Conservation (phyloP, 371 early-diverging fungal genomes). For the Mortierella sp. region DNA sequence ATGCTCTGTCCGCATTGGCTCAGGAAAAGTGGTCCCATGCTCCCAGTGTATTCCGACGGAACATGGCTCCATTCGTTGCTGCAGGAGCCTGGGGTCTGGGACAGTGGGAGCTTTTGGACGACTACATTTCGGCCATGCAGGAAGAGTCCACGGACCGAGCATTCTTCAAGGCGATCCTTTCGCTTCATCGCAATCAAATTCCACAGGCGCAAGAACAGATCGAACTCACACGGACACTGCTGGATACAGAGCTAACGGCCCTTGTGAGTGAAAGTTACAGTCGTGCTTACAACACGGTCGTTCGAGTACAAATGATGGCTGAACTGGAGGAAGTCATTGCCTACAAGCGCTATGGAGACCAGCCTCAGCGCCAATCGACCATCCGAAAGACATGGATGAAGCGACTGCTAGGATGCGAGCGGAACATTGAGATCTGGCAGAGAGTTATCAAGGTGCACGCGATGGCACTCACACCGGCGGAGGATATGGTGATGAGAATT, state of each 20-base stretch:
- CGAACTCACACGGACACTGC: conserved; percentile 83
- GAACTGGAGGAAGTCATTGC: conserved; percentile 97
- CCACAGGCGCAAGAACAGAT: conserved; percentile 83
- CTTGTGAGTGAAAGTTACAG: conserved; percentile 96
- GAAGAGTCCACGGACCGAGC: conserved; percentile 77
- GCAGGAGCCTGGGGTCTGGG: conserved; percentile 96
- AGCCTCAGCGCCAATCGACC: conserved; percentile 81
- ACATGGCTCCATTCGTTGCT: conserved; percentile 90
- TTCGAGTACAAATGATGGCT: conserved; percentile 96
- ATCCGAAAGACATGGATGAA: conserved; percentile 94
- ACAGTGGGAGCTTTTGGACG: conserved; percentile 92
- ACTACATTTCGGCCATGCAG: conserved; percentile 87
- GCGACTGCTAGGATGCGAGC: conserved; percentile 89
- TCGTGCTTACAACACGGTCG: conserved; percentile 86
- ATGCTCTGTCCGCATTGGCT: conserved; percentile 80
- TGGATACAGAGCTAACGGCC: conserved; percentile 92
- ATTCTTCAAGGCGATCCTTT: conserved; percentile 89
- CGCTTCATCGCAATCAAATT: conserved; percentile 85
- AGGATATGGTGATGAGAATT: conserved; percentile 96
- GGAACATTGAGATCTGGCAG: conserved; percentile 97
- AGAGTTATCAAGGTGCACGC: conserved; percentile 90
- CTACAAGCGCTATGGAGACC: conserved; percentile 86
- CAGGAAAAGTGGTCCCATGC: conserved; percentile 87
- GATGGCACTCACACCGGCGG: conserved; percentile 90
- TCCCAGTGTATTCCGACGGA: conserved; percentile 65